Base-by-base conservation (phyloP, 2,329 filamentous ascomycete genomes). In the Nemania bipapillata region DNA sequence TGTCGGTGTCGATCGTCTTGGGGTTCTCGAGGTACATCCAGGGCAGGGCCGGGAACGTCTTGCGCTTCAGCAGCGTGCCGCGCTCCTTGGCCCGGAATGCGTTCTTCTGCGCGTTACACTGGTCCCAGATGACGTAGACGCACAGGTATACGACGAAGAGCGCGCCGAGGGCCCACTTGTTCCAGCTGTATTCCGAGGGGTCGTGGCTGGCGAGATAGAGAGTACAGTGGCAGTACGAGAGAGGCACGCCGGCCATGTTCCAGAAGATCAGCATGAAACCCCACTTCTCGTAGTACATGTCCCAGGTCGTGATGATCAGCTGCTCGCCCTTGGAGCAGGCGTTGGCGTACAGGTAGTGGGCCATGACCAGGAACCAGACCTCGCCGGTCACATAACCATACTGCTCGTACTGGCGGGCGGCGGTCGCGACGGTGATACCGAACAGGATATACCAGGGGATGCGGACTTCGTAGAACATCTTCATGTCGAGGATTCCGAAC, bases 181-280 rank as follows among this genome's bases (percentile, higher is more conserved):
- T 92, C 90, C 91, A 94, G 61, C 85, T 86, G 81, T 97, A 97
- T 66, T 89, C 88, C 40, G 88, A 86, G 0, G 94, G 92, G 76
- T 91, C 83, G 80, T 96, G 93, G 81, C 92, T 94, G 73, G 93
- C 93, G 58, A 97, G 86, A 82, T 92, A 97, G 75, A 97, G 89
- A 56, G 92, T 95, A 86, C 92, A 96, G 85, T 97, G 94, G 84
- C 93, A 97, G 86, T 97, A 97, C 63, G 90, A 94, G 60, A 97
- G 86, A 15, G 94, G 94, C 28, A 97, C 94, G 73, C 94, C 94
- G 54, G 94, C 93, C 79, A 97, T 85, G 82, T 97, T 97, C 94
- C 94, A 97, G 88, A 97, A 97, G 80, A 96, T 96, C 73, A 97
- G 88, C 94, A 97, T 97, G 85, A 97, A 97, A 60, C 94, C 94